phyloP scores from a whole-genome alignment of 164 flowering plant genomes.

The Annona squamosa region DNA sequence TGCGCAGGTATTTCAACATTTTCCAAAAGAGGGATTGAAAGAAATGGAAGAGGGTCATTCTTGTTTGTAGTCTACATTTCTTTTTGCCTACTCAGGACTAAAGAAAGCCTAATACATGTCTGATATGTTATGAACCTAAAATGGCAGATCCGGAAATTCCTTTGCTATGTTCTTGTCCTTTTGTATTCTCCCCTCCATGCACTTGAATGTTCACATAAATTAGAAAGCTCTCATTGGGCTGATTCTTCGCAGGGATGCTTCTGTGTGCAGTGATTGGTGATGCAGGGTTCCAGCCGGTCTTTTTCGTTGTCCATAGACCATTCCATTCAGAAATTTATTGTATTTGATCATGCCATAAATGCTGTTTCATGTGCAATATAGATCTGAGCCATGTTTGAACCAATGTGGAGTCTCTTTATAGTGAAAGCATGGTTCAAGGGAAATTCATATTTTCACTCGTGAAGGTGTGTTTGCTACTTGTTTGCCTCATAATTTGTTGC shows the following conservation, averaged over 20 bases:
- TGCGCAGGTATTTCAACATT: constrained; percentile 61
- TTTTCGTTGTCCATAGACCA: not conserved
- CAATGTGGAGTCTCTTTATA: not conserved
- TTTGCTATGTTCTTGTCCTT: not conserved
- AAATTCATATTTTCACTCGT: not conserved
- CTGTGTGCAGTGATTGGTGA: not conserved
- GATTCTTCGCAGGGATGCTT: not conserved
- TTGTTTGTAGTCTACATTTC: not conserved
- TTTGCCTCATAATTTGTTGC: constrained; percentile 2
- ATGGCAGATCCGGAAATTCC: not conserved
- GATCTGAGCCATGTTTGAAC: not conserved
- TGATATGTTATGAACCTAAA: not conserved
- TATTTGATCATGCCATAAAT: no score
- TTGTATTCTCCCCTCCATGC: not conserved
- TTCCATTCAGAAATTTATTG: no score
- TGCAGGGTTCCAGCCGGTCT: not conserved
- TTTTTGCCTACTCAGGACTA: constrained; percentile 1
- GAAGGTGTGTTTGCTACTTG: not conserved
- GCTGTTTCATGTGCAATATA: no score
- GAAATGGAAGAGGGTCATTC: not conserved
- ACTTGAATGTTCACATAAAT: not conserved
- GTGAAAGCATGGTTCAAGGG: not conserved
- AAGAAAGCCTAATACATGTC: not conserved
- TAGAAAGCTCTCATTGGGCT: not conserved
- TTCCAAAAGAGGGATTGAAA: not conserved